Percentiles rank a stretch among this genome's conserved stretches.
Evolutionary conservation across 306 rosid species (phyloP).

Genomic region (Lupinus albus): DNA sequence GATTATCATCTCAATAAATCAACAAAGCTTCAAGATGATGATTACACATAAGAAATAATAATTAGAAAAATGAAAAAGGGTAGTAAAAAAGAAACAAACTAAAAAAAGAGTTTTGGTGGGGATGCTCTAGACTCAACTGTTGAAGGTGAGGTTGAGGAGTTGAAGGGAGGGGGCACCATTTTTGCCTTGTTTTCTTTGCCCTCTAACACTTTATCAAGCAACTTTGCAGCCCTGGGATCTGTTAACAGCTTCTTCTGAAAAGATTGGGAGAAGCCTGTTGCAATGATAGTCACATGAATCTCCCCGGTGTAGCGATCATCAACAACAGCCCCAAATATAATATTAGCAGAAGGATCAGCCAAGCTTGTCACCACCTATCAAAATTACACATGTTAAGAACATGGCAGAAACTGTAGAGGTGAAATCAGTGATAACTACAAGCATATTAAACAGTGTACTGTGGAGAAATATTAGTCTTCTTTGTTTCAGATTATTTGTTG

Average conservation of each 20-base stretch:
- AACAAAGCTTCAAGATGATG: constrained; percentile 44
- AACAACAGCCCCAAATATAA: constrained; percentile 96
- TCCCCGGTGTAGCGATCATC: constrained; percentile 96
- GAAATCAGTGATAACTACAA: background rate
- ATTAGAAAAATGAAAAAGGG: background rate
- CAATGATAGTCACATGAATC: constrained; percentile 91
- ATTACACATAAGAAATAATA: constrained; percentile 28
- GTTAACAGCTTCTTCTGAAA: constrained; percentile 87
- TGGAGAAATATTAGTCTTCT: background rate
- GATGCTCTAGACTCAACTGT: constrained; percentile 55
- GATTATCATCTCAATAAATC: constrained; percentile 40
- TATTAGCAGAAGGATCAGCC: constrained; percentile 99
- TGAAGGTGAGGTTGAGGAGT: constrained; percentile 51
- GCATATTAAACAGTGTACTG: background rate
- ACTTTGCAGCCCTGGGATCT: constrained; percentile 89
- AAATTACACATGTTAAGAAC: constrained; percentile 24
- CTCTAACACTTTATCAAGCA: constrained; percentile 60
- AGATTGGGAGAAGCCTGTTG: constrained; percentile 93
- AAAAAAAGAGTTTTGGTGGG: constrained; percentile 79
- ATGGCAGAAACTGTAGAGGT: background rate
- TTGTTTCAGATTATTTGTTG: no score
- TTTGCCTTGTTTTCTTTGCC: constrained; percentile 70
- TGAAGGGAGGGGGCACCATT: constrained; percentile 54
- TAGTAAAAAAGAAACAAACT: constrained; percentile 31
- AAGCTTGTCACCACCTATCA: constrained; percentile 91